A percentile compares a stretch with the other conserved stretches of the same genome.
phyloP scores from a whole-genome alignment of 2,329 filamentous ascomycete species.

The Cercospora berteroae region DNA sequence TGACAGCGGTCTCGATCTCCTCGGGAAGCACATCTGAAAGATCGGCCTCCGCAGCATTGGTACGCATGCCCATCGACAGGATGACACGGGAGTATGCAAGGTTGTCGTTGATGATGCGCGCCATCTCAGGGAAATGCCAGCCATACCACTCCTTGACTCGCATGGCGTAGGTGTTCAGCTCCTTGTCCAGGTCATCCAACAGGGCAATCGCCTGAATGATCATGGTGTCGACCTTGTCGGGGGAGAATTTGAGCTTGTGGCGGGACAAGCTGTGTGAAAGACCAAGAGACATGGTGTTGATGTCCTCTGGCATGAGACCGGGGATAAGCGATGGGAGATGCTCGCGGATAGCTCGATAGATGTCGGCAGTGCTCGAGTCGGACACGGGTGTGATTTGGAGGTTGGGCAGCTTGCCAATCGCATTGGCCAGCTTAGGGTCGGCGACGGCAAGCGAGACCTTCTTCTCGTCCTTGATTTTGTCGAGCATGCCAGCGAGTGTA shows the following conservation, averaged over 20 bases:
- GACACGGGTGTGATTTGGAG: constrained; percentile 81
- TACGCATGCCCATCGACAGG: constrained; percentile 82
- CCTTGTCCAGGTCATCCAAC: constrained; percentile 95
- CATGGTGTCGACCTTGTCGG: constrained; percentile 99
- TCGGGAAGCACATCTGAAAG: constrained; percentile 90
- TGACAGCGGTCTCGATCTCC: constrained; percentile 87
- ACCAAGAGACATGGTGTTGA: constrained; percentile 93
- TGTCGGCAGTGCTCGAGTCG: constrained; percentile 77
- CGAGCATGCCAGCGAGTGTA: constrained; percentile 75
- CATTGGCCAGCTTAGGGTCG: constrained; percentile 84
- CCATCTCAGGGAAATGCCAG: constrained; percentile 99
- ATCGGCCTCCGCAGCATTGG: constrained; percentile 71
- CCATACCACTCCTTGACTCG: constrained; percentile 99
- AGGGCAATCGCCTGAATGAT: constrained; percentile 95
- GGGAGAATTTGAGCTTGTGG: constrained; percentile 97
- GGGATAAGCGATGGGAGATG: constrained; percentile 88
- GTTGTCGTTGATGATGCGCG: constrained; percentile 96
- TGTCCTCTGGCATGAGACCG: constrained; percentile 77
- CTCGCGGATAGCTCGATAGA: constrained; percentile 92
- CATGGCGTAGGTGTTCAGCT: constrained; percentile 98
- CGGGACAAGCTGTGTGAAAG: constrained; percentile 94
- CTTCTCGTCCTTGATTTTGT: constrained; percentile 94
- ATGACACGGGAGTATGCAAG: constrained; percentile 88
- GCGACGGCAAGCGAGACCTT: constrained; percentile 93
- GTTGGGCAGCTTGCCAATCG: constrained; percentile 87